Percentiles rank a stretch among this genome's conserved stretches.
phyloP scores from a whole-genome alignment of 2,329 filamentous ascomycete species.

The Alternaria sp. region DNA sequence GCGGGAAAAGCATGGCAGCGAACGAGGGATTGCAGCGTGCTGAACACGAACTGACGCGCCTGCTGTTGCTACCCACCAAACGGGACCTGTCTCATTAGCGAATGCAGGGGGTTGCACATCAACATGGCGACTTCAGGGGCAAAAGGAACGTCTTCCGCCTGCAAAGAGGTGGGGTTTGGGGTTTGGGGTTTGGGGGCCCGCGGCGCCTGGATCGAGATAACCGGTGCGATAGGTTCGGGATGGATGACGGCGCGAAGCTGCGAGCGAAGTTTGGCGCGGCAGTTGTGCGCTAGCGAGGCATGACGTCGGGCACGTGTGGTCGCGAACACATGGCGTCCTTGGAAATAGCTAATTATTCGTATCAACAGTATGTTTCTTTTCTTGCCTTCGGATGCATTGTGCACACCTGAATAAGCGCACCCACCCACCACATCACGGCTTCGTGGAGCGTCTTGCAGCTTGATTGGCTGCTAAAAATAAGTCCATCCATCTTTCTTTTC shows the following conservation, averaged over 20 bases:
- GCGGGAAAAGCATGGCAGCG: slow-evolving; percentile 14
- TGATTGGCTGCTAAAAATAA: slow-evolving; percentile 1
- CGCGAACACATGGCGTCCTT: not conserved
- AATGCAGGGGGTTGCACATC: slow-evolving; percentile 17
- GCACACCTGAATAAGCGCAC: not conserved
- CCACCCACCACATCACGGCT: not conserved
- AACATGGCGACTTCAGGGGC: slow-evolving; percentile 11
- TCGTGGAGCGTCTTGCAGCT: not conserved
- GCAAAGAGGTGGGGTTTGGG: not conserved
- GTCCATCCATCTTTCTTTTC: not conserved
- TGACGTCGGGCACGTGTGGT: slow-evolving; percentile 18
- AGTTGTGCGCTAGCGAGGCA: slow-evolving; percentile 2
- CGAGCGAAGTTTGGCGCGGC: slow-evolving; percentile 1
- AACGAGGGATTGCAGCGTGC: slow-evolving; percentile 1
- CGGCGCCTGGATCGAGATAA: slow-evolving; percentile 2
- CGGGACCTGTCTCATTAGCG: slow-evolving; percentile 16
- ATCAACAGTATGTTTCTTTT: not conserved
- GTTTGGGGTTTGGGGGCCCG: not conserved
- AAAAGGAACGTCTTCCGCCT: not conserved
- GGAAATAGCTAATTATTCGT: not conserved
- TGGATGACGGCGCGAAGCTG: slow-evolving; percentile 9
- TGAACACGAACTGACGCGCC: slow-evolving; percentile 4
- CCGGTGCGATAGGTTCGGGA: slow-evolving; percentile 8
- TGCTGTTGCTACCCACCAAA: slow-evolving; percentile 12
- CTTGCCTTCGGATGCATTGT: not conserved